phyloP scores from a whole-genome alignment of 768 basidiomycete species.

The Gloeostereum incarnatum region DNA sequence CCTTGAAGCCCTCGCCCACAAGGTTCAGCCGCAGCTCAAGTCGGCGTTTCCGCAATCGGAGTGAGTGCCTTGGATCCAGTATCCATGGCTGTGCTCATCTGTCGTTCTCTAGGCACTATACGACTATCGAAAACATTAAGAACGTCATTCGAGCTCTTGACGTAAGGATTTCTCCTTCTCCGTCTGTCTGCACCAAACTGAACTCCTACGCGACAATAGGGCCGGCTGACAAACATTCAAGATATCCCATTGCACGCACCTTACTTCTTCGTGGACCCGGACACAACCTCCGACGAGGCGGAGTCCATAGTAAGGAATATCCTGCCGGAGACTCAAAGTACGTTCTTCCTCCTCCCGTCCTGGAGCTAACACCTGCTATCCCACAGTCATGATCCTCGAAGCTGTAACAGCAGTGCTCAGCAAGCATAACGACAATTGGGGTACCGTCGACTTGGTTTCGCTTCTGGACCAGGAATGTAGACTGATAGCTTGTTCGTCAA shows the following conservation, averaged over 20 bases:
- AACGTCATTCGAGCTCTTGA: constrained; percentile 54
- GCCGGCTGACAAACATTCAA: constrained; percentile 57
- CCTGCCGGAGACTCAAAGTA: constrained; percentile 35
- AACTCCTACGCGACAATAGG: too few relatives aligned
- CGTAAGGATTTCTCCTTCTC: too few relatives aligned
- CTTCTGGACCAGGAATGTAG: constrained; percentile 37
- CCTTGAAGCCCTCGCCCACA: constrained; percentile 40
- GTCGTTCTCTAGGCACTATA: constrained; percentile 41
- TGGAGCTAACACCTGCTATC: constrained; percentile 6
- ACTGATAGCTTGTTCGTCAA: constrained; percentile 28
- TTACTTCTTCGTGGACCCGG: constrained; percentile 73
- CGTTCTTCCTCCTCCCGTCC: constrained; percentile 3
- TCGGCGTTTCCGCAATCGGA: constrained; percentile 55
- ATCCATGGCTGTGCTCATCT: constrained; percentile 1
- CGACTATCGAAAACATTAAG: constrained; percentile 49
- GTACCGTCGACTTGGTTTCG: constrained; percentile 21
- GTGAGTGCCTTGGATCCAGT: too few relatives aligned
- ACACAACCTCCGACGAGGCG: constrained; percentile 47
- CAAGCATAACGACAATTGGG: too few relatives aligned
- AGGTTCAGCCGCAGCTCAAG: constrained; percentile 44
- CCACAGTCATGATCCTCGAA: constrained; percentile 22
- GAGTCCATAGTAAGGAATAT: constrained; percentile 38
- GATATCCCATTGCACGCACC: constrained; percentile 64
- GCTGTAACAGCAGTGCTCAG: constrained; percentile 19
- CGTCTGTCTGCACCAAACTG: too few relatives aligned